Conservation (phyloP, 805 yeast genomes). For the Danielozyma ontarioensis region DNA sequence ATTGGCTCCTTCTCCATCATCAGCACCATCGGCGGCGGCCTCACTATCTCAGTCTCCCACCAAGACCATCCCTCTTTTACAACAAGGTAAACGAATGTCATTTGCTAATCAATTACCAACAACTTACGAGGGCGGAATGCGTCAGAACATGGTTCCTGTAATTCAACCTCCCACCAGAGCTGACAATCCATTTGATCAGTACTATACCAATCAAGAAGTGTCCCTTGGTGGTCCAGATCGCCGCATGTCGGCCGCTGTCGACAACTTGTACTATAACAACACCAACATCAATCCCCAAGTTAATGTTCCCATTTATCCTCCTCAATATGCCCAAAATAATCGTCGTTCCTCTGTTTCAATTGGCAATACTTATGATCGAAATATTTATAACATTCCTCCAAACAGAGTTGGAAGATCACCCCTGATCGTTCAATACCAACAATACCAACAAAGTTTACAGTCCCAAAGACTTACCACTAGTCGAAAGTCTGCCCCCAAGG, state of each 20-base stretch:
- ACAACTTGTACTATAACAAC: slow-evolving; percentile 17
- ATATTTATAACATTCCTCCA: slow-evolving; percentile 6
- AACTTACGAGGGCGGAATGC: slow-evolving; percentile 42
- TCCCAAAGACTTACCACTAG: slow-evolving; percentile 15
- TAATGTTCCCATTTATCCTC: slow-evolving; percentile 1
- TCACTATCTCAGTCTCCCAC: slow-evolving; percentile 21
- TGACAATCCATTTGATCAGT: slow-evolving; percentile 41
- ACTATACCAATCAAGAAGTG: slow-evolving; percentile 36
- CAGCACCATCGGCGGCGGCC: slow-evolving; percentile 1
- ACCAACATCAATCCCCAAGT: slow-evolving; percentile 8
- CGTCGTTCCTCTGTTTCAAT: not conserved
- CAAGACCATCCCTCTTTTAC: slow-evolving; percentile 24
- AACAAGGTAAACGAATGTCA: slow-evolving; percentile 25
- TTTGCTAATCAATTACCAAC: slow-evolving; percentile 44
- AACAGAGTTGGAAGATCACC: slow-evolving; percentile 20
- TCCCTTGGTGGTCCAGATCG: slow-evolving; percentile 23
- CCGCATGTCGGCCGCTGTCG: slow-evolving; percentile 36
- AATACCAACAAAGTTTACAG: slow-evolving; percentile 24
- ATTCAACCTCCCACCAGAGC: slow-evolving; percentile 42
- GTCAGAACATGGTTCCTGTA: slow-evolving; percentile 21
- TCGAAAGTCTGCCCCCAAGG: slow-evolving; percentile 42
- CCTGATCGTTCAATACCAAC: slow-evolving; percentile 29
- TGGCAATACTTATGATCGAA: not conserved
- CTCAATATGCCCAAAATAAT: slow-evolving; percentile 7
- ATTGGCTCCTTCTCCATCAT: slow-evolving; percentile 3